Percentiles rank a stretch among this genome's conserved stretches.
These are phyloP conservation scores for Arachis stenosperma DNA, from an alignment of 306 rosid genomes.

Conservation along the genomic window DNA sequence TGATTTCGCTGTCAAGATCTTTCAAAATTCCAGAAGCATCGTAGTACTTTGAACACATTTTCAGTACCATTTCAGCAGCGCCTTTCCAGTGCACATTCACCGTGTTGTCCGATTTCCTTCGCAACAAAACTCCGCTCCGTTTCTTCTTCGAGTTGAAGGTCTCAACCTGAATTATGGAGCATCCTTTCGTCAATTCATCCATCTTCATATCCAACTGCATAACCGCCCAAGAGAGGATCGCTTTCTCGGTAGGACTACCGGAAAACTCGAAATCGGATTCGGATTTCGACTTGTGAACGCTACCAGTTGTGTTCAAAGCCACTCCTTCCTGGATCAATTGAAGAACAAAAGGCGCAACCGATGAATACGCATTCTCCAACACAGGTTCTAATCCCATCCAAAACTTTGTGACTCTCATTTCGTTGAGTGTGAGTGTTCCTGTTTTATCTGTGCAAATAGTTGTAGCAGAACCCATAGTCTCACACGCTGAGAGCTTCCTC, in stretches of 20 bases:
- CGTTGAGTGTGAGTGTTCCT: slow-evolving; percentile 46
- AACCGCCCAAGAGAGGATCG: slow-evolving; percentile 40
- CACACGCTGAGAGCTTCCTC: slow-evolving; percentile 47
- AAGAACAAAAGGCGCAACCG: slow-evolving; percentile 38
- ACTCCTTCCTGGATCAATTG: slow-evolving; percentile 43
- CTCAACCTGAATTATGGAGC: slow-evolving; percentile 40
- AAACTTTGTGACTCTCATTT: slow-evolving; percentile 47
- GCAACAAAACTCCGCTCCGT: slow-evolving; percentile 40
- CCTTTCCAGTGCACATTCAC: slow-evolving; percentile 43
- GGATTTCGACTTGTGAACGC: slow-evolving; percentile 28
- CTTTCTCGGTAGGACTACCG: slow-evolving; percentile 46
- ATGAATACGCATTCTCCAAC: not conserved
- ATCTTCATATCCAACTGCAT: slow-evolving; percentile 40
- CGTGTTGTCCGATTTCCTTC: slow-evolving; percentile 33
- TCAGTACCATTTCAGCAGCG: slow-evolving; percentile 48
- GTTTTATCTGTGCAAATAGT: slow-evolving; percentile 49
- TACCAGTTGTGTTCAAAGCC: slow-evolving; percentile 43
- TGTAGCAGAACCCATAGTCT: slow-evolving; percentile 50
- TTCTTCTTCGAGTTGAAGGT: slow-evolving; percentile 47
- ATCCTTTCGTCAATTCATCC: slow-evolving; percentile 30
- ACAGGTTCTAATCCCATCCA: slow-evolving; percentile 40
- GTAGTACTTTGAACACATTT: slow-evolving; percentile 40
- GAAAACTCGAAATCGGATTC: slow-evolving; percentile 39
- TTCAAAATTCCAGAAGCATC: slow-evolving; percentile 35
- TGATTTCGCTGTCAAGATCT: slow-evolving; percentile 31